These are phyloP conservation scores for Terfezia claveryi DNA, from an alignment of 495 filamentous ascomycete species.

Conservation along the genomic window DNA sequence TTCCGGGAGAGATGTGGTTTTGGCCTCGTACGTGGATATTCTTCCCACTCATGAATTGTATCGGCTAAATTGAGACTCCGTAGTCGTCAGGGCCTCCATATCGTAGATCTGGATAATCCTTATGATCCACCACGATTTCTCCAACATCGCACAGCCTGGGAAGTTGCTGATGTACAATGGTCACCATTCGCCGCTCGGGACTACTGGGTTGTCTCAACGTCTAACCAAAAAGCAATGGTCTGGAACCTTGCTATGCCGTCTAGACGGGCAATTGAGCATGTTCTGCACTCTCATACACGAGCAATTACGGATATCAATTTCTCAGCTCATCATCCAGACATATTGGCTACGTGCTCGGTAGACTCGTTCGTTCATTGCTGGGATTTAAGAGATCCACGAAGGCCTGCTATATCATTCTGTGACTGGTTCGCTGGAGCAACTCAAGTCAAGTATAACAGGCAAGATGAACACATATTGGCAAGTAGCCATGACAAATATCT, in stretches of 20 bases:
- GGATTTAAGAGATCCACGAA: constrained; percentile 60
- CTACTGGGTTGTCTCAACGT: constrained; percentile 83
- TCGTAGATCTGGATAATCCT: constrained; percentile 83
- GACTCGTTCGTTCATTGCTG: constrained; percentile 88
- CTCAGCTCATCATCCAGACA: constrained; percentile 73
- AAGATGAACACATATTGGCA: constrained; percentile 63
- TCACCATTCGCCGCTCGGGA: constrained; percentile 75
- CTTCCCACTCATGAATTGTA: not conserved
- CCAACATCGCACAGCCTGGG: constrained; percentile 72
- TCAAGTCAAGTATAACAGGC: constrained; percentile 87
- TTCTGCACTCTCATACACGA: constrained; percentile 69
- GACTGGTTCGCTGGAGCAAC: constrained; percentile 92
- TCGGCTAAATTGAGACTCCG: not conserved
- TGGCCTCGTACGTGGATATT: constrained; percentile 46
- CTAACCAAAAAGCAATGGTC: constrained; percentile 83
- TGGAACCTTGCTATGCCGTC: constrained; percentile 76
- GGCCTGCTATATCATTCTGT: constrained; percentile 59
- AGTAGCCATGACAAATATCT: constrained; percentile 75
- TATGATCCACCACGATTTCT: constrained; percentile 75
- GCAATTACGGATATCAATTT: constrained; percentile 97
- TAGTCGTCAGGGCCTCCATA: constrained; percentile 61
- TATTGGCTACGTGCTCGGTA: constrained; percentile 74
- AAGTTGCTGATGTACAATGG: constrained; percentile 97
- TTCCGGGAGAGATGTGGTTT: constrained; percentile 72
- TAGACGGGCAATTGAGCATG: constrained; percentile 58